Evolutionary conservation across 306 rosid genomes (phyloP).

Genomic region (Dicorynia guianensis): DNA sequence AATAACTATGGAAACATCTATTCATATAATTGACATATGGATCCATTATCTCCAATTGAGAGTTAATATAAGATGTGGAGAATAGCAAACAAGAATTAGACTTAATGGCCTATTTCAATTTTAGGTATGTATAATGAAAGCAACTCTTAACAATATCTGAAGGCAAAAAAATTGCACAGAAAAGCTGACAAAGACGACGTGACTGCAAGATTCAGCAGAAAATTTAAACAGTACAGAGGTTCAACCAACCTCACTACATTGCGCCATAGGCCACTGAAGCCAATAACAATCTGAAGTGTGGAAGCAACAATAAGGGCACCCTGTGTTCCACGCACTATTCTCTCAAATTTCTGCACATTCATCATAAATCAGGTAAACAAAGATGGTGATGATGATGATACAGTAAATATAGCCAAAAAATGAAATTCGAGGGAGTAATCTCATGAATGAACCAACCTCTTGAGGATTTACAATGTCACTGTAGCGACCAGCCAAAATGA

Average conservation of each 20-base stretch:
- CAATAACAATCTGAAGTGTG: constrained; percentile 92
- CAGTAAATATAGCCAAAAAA: constrained; percentile 6
- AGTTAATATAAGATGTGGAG: constrained; percentile 12
- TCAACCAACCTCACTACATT: constrained; percentile 81
- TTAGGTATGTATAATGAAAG: not conserved
- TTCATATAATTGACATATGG: not conserved
- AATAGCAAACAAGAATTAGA: constrained; percentile 7
- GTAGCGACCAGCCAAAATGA: constrained; percentile 88
- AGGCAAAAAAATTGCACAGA: not conserved
- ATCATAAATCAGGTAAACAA: constrained; percentile 27
- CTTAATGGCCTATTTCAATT: not conserved
- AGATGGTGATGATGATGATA: not conserved
- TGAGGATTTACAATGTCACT: constrained; percentile 78
- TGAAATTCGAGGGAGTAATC: too few species aligned
- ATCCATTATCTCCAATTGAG: not conserved
- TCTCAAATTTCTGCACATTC: constrained; percentile 80
- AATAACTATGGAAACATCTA: too few species aligned
- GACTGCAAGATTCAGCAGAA: not conserved
- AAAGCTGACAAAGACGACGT: constrained; percentile 4
- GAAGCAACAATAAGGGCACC: constrained; percentile 98
- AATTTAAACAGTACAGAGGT: not conserved
- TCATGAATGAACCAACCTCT: constrained; percentile 61
- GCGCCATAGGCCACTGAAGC: constrained; percentile 99
- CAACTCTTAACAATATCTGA: not conserved
- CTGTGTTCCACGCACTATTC: constrained; percentile 93